These are phyloP conservation scores for Vanrija sp. DNA, from an alignment of 1,284 basidiomycete species.

Conservation along the genomic window DNA sequence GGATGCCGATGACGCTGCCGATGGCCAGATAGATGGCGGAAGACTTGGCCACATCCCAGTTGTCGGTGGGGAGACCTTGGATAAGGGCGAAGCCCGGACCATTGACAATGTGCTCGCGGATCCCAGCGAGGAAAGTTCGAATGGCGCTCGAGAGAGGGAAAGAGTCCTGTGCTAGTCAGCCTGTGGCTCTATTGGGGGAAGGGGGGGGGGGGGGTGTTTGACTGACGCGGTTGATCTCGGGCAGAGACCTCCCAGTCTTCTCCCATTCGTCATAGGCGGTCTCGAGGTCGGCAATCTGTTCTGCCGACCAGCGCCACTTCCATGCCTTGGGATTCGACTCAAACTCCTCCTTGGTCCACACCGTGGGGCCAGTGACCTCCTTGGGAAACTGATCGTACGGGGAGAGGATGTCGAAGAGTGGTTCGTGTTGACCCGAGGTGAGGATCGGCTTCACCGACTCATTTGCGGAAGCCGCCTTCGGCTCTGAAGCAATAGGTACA, in stretches of 20 bases:
- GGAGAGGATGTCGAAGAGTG: constrained; percentile 16
- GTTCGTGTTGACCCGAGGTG: constrained; percentile 34
- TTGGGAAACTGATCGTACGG: constrained; percentile 45
- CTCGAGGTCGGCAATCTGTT: constrained; percentile 27
- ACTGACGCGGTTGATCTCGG: constrained; percentile 31
- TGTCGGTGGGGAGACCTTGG: constrained; percentile 47
- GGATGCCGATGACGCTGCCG: constrained; percentile 43
- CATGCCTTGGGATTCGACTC: constrained; percentile 23
- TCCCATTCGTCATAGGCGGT: constrained; percentile 28
- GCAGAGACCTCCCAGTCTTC: constrained; percentile 19
- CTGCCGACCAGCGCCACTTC: constrained; percentile 29
- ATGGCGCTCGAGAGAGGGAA: constrained; percentile 26
- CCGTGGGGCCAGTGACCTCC: constrained; percentile 38
- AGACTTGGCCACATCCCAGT: constrained; percentile 45
- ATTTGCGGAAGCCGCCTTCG: too few species aligned
- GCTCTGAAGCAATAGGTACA: too few species aligned
- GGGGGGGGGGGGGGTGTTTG: too few species aligned
- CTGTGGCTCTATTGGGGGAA: background rate
- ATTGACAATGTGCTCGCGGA: constrained; percentile 32
- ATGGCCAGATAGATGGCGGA: constrained; percentile 50
- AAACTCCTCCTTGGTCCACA: constrained; percentile 35
- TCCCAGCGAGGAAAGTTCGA: constrained; percentile 18
- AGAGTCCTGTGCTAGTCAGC: constrained; percentile 14
- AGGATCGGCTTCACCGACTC: background rate
- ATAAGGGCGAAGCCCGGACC: constrained; percentile 49